phyloP scores from a whole-genome alignment of 257 asterid species.

The Nicotiana benthamiana region DNA sequence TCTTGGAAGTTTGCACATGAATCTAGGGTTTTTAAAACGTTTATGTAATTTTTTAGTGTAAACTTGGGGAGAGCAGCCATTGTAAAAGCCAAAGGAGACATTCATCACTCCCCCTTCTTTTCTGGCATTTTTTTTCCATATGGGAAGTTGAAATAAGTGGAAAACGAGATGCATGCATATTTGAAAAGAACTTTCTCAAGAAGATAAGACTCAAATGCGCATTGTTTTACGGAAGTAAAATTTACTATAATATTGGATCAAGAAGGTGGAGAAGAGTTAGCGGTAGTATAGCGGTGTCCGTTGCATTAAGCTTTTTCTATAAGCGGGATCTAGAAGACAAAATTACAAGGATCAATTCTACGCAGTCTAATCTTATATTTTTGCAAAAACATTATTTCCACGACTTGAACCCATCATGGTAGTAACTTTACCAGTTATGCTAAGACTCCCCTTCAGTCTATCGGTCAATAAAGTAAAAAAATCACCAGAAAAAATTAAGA shows the following conservation, averaged over 20 bases:
- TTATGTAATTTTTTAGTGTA: background rate
- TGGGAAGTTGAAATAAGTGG: conserved; percentile 1
- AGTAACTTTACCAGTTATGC: too few species aligned
- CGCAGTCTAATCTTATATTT: too few species aligned
- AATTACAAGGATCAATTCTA: too few species aligned
- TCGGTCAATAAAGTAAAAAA: too few species aligned
- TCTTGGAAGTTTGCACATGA: background rate
- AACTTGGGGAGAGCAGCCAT: conserved; percentile 1
- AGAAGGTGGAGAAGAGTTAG: too few species aligned
- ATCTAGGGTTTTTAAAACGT: background rate
- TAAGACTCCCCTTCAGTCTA: too few species aligned
- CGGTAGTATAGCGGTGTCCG: too few species aligned
- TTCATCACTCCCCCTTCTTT: background rate
- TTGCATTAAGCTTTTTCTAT: too few species aligned
- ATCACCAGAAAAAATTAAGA: too few species aligned
- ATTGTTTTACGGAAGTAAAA: background rate
- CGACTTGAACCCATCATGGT: too few species aligned
- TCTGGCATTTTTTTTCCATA: background rate
- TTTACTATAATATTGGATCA: too few species aligned
- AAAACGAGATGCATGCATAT: conserved; percentile 8
- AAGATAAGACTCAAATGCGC: background rate
- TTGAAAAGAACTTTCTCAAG: conserved; percentile 14
- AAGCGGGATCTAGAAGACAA: accelerated
- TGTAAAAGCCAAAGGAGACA: conserved; percentile 1
- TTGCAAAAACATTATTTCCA: too few species aligned